Percentiles rank a stretch among this genome's conserved stretches.
phyloP scores from a whole-genome alignment of 2,329 filamentous ascomycete genomes.

The Exophiala sideris region DNA sequence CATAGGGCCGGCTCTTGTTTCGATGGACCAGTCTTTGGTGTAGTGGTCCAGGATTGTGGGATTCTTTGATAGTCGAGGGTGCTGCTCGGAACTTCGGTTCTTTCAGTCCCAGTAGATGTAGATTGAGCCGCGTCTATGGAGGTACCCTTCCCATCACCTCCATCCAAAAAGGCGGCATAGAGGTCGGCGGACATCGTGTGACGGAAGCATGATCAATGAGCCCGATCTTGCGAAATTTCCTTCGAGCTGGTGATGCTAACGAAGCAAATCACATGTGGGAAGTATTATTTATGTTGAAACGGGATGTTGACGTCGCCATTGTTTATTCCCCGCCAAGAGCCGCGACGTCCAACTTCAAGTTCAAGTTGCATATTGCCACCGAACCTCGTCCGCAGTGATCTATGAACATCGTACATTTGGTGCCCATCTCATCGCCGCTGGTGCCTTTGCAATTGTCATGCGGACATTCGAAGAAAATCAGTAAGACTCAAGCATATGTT shows the following conservation, averaged over 20 bases:
- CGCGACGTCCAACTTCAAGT: too few species aligned
- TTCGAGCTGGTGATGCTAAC: too few species aligned
- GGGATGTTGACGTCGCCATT: neutral
- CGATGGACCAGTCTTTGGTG: neutral
- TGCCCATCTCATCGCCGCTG: too few species aligned
- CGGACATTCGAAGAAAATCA: constrained; percentile 58
- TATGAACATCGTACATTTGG: too few species aligned
- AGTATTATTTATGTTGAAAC: neutral
- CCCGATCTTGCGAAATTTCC: too few species aligned
- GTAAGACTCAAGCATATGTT: constrained; percentile 29
- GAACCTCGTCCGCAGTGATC: too few species aligned
- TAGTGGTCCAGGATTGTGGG: neutral
- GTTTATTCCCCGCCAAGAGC: too few species aligned
- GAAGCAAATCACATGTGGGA: neutral
- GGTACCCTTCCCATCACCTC: neutral
- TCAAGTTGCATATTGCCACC: too few species aligned
- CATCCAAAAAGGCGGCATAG: constrained; percentile 48
- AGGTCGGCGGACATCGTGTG: constrained; percentile 52
- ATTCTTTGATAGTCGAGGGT: neutral
- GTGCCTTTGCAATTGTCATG: constrained; percentile 39
- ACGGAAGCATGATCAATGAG: neutral
- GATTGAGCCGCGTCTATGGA: neutral
- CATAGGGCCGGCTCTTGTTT: constrained; percentile 12
- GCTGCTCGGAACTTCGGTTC: neutral
- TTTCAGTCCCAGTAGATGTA: neutral